Conservation (phyloP, 495 filamentous ascomycete genomes). For the Penicillium lividum region DNA sequence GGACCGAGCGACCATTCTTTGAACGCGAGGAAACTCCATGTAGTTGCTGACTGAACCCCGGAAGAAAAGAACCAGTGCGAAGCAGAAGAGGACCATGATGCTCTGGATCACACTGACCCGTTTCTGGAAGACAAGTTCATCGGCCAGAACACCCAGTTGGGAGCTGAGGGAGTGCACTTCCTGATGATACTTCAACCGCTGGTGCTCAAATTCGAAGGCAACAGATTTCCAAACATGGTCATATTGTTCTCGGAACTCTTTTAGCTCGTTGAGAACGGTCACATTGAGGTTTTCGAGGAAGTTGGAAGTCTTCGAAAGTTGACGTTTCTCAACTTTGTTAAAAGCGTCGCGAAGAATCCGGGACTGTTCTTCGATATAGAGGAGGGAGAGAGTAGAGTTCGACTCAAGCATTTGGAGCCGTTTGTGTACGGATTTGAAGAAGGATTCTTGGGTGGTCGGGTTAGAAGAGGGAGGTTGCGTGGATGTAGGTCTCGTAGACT, state of each 20-base stretch:
- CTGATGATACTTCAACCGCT: conserved; percentile 74
- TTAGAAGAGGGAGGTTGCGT: conserved; percentile 60
- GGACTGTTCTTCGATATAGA: conserved; percentile 97
- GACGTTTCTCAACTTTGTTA: conserved; percentile 83
- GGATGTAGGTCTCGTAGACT: conserved; percentile 51
- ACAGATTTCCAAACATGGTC: conserved; percentile 96
- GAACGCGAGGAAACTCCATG: conserved; percentile 57
- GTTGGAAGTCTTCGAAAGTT: conserved; percentile 75
- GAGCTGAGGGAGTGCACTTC: conserved; percentile 80
- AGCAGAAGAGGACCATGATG: conserved; percentile 81
- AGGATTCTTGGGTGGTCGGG: conserved; percentile 91
- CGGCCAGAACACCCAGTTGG: conserved; percentile 83
- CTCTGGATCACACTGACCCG: conserved; percentile 89
- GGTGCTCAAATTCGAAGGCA: conserved; percentile 84
- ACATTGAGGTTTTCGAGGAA: conserved; percentile 84
- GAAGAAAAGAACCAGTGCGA: conserved; percentile 82
- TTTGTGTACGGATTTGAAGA: conserved; percentile 96
- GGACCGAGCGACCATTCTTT: conserved; percentile 57
- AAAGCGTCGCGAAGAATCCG: conserved; percentile 89
- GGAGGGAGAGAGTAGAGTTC: conserved; percentile 87
- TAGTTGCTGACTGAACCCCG: conserved; percentile 47
- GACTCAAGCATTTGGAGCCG: conserved; percentile 87
- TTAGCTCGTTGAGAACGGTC: conserved; percentile 84
- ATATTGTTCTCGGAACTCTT: conserved; percentile 78
- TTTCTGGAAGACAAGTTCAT: conserved; percentile 95